Evolutionary conservation across 2,329 filamentous ascomycete species (phyloP).

Genomic region (Leptographium wingfieldii): DNA sequence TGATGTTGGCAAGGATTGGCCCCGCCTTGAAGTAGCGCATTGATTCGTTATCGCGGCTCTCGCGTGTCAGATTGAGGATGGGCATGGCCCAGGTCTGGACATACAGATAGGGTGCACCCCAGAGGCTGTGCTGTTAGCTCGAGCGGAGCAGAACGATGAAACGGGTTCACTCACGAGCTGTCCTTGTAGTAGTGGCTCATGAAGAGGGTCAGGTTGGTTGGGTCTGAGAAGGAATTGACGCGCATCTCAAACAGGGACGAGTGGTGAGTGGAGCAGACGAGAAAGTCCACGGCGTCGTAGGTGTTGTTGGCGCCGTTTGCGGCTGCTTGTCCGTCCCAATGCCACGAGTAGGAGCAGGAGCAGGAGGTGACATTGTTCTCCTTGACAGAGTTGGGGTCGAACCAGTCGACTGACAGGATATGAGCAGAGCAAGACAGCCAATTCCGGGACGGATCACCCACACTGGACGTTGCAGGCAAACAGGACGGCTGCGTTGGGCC

Average conservation of each 20-base stretch:
- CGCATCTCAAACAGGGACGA: constrained; percentile 14
- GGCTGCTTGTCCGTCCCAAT: constrained; percentile 14
- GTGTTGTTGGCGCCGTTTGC: constrained; percentile 8
- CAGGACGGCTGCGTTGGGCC: constrained; percentile 2
- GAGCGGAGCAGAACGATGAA: neutral
- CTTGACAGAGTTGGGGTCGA: constrained; percentile 18
- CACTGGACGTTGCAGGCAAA: constrained; percentile 15
- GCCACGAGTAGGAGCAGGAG: constrained; percentile 14
- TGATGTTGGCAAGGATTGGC: constrained; percentile 8
- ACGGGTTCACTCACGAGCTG: constrained; percentile 13
- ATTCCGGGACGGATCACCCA: constrained; percentile 4
- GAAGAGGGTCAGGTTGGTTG: constrained; percentile 14
- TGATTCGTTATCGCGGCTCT: neutral
- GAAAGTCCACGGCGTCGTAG: constrained; percentile 3
- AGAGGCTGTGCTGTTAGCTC: constrained; percentile 1
- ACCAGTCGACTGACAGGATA: constrained; percentile 14
- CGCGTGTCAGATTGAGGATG: neutral
- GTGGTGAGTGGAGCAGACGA: constrained; percentile 3
- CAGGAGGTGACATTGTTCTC: constrained; percentile 16
- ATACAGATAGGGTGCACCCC: constrained; percentile 8
- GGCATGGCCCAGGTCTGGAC: constrained; percentile 9
- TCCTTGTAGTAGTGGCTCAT: constrained; percentile 17
- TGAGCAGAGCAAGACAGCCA: neutral
- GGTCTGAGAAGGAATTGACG: constrained; percentile 12
- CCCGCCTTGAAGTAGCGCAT: constrained; percentile 3